Conservation (phyloP, 164 flowering plant species). For the Vitis amurensis region DNA sequence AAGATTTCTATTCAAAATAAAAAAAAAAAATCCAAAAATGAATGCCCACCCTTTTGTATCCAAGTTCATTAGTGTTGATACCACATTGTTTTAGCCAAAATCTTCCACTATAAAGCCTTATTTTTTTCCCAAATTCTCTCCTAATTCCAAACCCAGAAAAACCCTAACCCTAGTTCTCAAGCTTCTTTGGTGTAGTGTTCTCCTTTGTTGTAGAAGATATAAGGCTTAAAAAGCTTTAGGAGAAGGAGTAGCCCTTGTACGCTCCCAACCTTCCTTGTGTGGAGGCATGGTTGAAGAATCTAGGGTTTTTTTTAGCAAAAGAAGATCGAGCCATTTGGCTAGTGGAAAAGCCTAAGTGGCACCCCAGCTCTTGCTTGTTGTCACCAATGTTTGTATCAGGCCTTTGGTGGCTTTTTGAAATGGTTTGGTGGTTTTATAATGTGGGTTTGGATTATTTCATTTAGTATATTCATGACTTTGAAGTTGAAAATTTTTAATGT, state of each 20-base stretch:
- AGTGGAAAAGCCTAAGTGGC: conserved; percentile 80
- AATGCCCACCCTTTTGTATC: conserved; percentile 31
- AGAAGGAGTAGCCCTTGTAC: conserved; percentile 84
- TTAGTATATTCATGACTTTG: no score
- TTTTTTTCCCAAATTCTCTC: conserved; percentile 13
- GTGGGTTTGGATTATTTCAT: neutral
- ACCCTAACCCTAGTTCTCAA: conserved; percentile 29
- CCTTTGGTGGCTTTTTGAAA: conserved; percentile 6
- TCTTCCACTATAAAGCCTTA: conserved; percentile 7
- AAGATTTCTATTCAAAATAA: no score
- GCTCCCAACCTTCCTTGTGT: conserved; percentile 89
- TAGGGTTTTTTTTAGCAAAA: conserved; percentile 76
- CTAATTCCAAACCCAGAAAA: conserved; percentile 18
- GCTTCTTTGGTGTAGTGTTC: conserved; percentile 44
- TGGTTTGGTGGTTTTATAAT: no score
- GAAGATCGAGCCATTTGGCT: conserved; percentile 85
- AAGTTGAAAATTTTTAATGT: no score
- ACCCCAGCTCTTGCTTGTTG: conserved; percentile 83
- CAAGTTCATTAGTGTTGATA: conserved; percentile 1
- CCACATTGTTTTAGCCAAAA: neutral
- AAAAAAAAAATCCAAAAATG: neutral
- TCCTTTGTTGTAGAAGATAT: conserved; percentile 44
- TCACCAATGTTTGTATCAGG: conserved; percentile 85
- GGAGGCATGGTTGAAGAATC: conserved; percentile 79
- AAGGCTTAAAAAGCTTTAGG: conserved; percentile 76